phyloP scores from a whole-genome alignment of 2,329 filamentous ascomycete genomes.

The Ceratocystis harringtonii region DNA sequence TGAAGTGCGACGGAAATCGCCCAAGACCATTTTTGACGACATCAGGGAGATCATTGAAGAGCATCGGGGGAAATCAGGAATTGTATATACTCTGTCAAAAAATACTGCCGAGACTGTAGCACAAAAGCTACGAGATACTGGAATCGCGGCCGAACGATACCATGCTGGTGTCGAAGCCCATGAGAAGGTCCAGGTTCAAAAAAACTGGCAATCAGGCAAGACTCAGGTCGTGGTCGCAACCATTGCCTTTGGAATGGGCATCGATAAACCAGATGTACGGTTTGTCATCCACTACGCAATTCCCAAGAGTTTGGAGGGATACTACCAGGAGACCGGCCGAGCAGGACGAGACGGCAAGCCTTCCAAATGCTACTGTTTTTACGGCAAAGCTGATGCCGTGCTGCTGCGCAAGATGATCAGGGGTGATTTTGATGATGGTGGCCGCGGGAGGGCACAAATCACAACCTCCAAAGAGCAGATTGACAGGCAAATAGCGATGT shows the following conservation, averaged over 20 bases:
- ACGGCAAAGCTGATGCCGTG: constrained; percentile 61
- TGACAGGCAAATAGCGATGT: constrained; percentile 68
- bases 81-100: constrained; percentile 82
- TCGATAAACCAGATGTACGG: constrained; percentile 91
- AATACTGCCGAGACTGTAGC: constrained; percentile 73
- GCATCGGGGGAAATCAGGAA: constrained; percentile 57
- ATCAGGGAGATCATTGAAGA: constrained; percentile 54
- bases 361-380: constrained; percentile 84
- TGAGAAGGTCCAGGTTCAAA: constrained; percentile 58
- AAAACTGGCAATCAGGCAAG: constrained; percentile 63
- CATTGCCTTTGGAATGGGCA: constrained; percentile 99
- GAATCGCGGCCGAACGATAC: constrained; percentile 67
- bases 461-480: constrained; percentile 53
- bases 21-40: constrained; percentile 32
- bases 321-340: constrained; percentile 94
- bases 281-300: constrained; percentile 90
- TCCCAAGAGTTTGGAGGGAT: constrained; percentile 90
- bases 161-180: constrained; percentile 61
- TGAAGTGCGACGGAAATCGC: constrained; percentile 60
- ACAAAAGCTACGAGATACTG: constrained; percentile 44
- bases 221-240: constrained; percentile 90
- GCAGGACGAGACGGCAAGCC: constrained; percentile 79
- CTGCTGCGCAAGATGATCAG: constrained; percentile 68
- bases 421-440: constrained; percentile 47
- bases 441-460: not conserved